Conservation (phyloP, 768 basidiomycete genomes). For the Phaffia australis region DNA sequence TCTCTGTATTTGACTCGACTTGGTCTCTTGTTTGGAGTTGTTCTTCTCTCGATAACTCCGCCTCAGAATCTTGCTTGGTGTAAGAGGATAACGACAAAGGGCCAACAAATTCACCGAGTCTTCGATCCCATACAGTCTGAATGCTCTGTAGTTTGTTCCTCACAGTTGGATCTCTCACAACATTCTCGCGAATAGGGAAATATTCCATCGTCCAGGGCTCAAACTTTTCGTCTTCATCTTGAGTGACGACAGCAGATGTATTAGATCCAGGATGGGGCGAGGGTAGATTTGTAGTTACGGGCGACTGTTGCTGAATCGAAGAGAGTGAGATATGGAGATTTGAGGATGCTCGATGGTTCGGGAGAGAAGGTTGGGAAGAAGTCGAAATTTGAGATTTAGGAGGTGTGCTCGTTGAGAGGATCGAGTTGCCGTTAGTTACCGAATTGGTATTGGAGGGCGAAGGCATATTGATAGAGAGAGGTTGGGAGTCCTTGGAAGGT, state of each 20-base stretch:
- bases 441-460: no score
- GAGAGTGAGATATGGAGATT: neutral
- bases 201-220: conserved; percentile 25
- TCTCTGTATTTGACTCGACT: neutral
- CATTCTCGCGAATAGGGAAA: conserved; percentile 14
- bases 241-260: conserved; percentile 2
- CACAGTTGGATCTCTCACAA: conserved; percentile 10
- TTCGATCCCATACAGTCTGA: neutral
- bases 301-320: neutral
- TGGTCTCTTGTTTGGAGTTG: neutral
- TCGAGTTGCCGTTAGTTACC: no score
- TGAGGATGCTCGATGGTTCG: conserved; percentile 4
- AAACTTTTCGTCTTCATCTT: conserved; percentile 21
- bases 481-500: no score
- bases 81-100: neutral
- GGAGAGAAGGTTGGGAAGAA: neutral
- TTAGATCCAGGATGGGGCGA: neutral
- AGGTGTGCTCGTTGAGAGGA: no score
- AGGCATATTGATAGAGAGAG: no score
- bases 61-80: neutral
- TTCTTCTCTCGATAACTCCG: neutral
- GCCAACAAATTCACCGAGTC: neutral
- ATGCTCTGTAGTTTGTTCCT: neutral
- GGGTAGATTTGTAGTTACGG: neutral
- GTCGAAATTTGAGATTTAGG: conserved; percentile 5